Evolutionary conservation across 2,329 filamentous ascomycete genomes (phyloP).

Genomic region (Aspergillus melleus): DNA sequence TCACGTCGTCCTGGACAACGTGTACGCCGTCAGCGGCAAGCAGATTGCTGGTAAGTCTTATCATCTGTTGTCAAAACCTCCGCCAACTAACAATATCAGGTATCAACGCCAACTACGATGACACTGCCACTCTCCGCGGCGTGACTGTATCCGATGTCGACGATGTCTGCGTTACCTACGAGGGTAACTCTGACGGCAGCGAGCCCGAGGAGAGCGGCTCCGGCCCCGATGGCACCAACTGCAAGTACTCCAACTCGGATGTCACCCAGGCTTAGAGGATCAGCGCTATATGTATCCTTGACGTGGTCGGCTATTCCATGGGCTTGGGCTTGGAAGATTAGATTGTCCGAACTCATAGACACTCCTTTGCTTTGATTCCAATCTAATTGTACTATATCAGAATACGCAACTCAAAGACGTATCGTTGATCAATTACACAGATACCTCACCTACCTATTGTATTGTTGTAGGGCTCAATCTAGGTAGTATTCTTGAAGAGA

Average conservation of each 20-base stretch:
- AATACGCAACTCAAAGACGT: too few relatives aligned
- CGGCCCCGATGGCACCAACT: not conserved
- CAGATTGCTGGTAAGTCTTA: not conserved
- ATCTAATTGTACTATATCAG: too few relatives aligned
- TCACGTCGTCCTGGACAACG: slow-evolving; percentile 29
- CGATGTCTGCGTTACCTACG: slow-evolving; percentile 38
- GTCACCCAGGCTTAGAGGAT: not conserved
- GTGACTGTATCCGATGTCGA: slow-evolving; percentile 36
- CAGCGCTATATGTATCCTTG: not conserved
- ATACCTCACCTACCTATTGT: too few relatives aligned
- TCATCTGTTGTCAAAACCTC: fast-evolving
- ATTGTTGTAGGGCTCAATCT: too few relatives aligned
- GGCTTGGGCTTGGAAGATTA: too few relatives aligned
- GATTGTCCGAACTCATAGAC: too few relatives aligned
- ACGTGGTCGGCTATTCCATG: too few relatives aligned
- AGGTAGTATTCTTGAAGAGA: too few relatives aligned
- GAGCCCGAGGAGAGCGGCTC: not conserved
- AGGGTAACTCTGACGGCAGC: slow-evolving; percentile 33
- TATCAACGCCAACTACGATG: not conserved
- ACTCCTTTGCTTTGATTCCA: too few relatives aligned
- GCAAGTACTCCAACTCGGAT: not conserved
- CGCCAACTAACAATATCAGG: not conserved
- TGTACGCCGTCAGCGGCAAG: slow-evolving; percentile 32
- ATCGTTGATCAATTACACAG: too few relatives aligned
- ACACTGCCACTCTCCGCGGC: not conserved